These are phyloP conservation scores for Solanum chmielewskii DNA, from an alignment of 257 asterid species.

Conservation along the genomic window DNA sequence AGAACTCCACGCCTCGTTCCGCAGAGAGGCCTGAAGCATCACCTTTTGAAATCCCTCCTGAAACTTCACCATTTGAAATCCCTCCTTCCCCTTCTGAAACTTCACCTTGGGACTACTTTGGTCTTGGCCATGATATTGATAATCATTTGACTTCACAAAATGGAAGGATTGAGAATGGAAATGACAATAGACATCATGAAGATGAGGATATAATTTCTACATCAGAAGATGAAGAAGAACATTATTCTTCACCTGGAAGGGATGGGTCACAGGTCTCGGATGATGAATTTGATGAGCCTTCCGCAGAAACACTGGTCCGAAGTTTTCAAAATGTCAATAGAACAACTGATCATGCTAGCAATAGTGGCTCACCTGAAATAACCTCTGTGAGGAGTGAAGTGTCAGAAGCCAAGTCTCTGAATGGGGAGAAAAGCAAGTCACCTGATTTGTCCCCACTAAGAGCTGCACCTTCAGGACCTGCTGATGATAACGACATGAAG, in stretches of 20 bases:
- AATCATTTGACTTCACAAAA: constrained; percentile 46
- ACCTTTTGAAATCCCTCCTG: constrained; percentile 36
- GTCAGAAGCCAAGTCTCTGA: constrained; percentile 31
- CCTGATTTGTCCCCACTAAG: constrained; percentile 69
- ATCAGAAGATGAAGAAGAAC: constrained; percentile 33
- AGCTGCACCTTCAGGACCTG: constrained; percentile 40
- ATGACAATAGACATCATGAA: constrained; percentile 17
- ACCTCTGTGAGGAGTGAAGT: constrained; percentile 10
- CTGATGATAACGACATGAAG: constrained; percentile 36
- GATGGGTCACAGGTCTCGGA: constrained; percentile 71
- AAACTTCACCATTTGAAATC: constrained; percentile 29
- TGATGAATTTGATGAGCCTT: constrained; percentile 88
- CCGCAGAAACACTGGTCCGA: constrained; percentile 61
- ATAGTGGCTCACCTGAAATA: constrained; percentile 10
- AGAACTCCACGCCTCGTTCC: constrained; percentile 47
- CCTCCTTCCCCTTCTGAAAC: constrained; percentile 31
- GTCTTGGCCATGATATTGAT: constrained; percentile 56
- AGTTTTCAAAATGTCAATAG: constrained; percentile 71
- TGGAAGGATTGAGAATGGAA: constrained; percentile 16
- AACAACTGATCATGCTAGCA: constrained; percentile 18
- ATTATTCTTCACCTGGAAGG: constrained; percentile 28
- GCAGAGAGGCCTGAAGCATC: constrained; percentile 35
- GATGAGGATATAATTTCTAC: constrained; percentile 35
- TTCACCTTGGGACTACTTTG: constrained; percentile 94
- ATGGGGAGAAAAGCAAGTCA: constrained; percentile 40